A percentile compares a stretch with the other conserved stretches of the same genome.
phyloP scores from a whole-genome alignment of 768 basidiomycete species.

The Tephrocybe sp. region DNA sequence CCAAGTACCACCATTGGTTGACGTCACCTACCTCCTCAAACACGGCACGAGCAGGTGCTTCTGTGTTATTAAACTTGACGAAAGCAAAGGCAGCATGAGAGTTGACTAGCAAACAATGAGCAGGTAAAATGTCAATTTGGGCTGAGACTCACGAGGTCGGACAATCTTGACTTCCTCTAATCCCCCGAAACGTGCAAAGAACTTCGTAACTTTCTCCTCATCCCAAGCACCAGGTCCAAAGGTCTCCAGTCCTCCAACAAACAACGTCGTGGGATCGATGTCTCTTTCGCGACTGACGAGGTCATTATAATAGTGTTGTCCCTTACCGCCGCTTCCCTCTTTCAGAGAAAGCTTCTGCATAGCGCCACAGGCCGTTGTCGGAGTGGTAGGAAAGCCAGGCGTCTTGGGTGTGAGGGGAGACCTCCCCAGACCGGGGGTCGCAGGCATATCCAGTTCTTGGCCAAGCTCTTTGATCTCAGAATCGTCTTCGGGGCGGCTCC shows the following conservation, averaged over 20 bases:
- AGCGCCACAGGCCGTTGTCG: slow-evolving; percentile 38
- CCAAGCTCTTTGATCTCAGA: slow-evolving; percentile 20
- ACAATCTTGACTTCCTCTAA: slow-evolving; percentile 68
- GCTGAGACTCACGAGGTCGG: slow-evolving; percentile 50
- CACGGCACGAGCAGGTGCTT: slow-evolving; percentile 68
- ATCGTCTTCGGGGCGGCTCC: slow-evolving; percentile 5
- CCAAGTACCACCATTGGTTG: too few relatives aligned
- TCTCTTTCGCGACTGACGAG: slow-evolving; percentile 31
- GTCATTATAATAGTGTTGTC: slow-evolving; percentile 22
- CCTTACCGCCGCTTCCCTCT: slow-evolving; percentile 22
- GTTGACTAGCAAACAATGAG: slow-evolving; percentile 40
- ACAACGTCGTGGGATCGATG: slow-evolving; percentile 68
- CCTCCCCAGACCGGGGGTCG: slow-evolving; percentile 44
- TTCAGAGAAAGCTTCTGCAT: slow-evolving; percentile 28
- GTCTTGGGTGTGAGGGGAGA: slow-evolving; percentile 54
- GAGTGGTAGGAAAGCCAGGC: slow-evolving; percentile 51
- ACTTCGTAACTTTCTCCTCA: slow-evolving; percentile 54
- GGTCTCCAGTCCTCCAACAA: slow-evolving; percentile 75
- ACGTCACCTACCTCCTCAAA: slow-evolving; percentile 51
- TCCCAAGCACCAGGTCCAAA: slow-evolving; percentile 67
- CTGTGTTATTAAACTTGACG: slow-evolving; percentile 65
- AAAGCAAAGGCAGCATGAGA: slow-evolving; percentile 77
- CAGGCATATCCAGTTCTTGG: slow-evolving; percentile 41
- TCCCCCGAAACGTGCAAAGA: slow-evolving; percentile 66
- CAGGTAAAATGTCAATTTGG: neutral